A percentile compares a stretch with the other conserved stretches of the same genome.
phyloP scores from a whole-genome alignment of 2,329 filamentous ascomycete species.

The Pseudofabraea citricarpa region DNA sequence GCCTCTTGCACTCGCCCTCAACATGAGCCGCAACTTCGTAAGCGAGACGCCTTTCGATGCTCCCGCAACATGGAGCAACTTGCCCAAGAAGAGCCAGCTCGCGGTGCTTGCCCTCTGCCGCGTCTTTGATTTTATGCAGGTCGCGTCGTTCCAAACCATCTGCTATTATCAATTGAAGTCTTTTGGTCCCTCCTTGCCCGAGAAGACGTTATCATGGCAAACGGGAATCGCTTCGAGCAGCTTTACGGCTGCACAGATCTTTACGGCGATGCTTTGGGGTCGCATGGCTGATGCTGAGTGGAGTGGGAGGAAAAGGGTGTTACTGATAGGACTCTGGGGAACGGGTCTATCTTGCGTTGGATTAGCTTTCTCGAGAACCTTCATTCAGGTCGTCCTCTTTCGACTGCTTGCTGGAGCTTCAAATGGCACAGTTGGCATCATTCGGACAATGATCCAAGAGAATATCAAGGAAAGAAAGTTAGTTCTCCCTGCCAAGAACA shows the following conservation, averaged over 20 bases:
- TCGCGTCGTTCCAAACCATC: conserved; percentile 1
- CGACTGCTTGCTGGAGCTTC: conserved; percentile 55
- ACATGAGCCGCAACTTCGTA: too few relatives aligned
- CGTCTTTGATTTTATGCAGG: conserved; percentile 4
- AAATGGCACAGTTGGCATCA: conserved; percentile 67
- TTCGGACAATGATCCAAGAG: conserved; percentile 64
- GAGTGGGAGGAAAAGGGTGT: conserved; percentile 54
- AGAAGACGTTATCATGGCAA: conserved; percentile 51
- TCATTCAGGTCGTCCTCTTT: conserved; percentile 51
- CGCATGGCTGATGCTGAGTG: conserved; percentile 45
- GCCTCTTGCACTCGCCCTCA: too few relatives aligned
- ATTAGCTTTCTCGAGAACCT: conserved; percentile 60
- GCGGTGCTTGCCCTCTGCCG: conserved; percentile 4
- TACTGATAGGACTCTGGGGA: conserved; percentile 58
- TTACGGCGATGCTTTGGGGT: conserved; percentile 65
- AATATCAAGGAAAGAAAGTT: conserved; percentile 58
- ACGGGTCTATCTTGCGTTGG: conserved; percentile 58
- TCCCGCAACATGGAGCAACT: too few relatives aligned
- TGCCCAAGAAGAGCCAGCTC: conserved; percentile 6
- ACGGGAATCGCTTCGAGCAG: conserved; percentile 63
- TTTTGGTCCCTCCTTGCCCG: conserved; percentile 34
- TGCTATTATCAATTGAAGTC: conserved; percentile 58
- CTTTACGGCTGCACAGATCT: conserved; percentile 60
- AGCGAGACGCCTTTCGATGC: too few relatives aligned
- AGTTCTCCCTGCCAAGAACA: neutral